A percentile compares a stretch with the other conserved stretches of the same genome.
Conservation (phyloP, 805 yeast species). For the Candida vartiovaarae region DNA sequence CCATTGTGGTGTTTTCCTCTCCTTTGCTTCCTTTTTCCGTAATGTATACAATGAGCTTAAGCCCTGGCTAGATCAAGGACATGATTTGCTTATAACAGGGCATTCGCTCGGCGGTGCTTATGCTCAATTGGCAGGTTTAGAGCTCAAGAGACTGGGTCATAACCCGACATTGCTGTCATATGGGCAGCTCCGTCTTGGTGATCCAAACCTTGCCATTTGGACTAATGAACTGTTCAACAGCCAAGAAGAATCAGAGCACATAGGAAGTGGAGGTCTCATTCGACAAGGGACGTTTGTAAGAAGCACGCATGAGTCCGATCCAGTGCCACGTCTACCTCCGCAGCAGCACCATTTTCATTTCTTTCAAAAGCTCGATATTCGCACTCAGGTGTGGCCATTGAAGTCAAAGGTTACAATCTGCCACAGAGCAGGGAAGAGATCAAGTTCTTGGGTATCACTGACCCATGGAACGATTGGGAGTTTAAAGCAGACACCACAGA, state of each 20-base stretch:
- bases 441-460: conserved; percentile 1
- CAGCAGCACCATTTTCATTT: conserved; percentile 4
- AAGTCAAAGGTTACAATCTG: conserved; percentile 27
- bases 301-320: conserved; percentile 48
- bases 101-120: conserved; percentile 77
- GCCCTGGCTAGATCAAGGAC: conserved; percentile 34
- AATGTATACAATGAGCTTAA: conserved; percentile 28
- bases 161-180: conserved; percentile 49
- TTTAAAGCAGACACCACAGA: background rate
- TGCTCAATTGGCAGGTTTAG: conserved; percentile 50
- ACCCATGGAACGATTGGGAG: background rate
- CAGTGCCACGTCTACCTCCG: conserved; percentile 57
- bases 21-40: conserved; percentile 35
- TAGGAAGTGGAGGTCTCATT: conserved; percentile 25
- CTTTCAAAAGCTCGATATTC: conserved; percentile 1
- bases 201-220: conserved; percentile 40
- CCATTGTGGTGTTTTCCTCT: conserved; percentile 57
- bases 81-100: conserved; percentile 50
- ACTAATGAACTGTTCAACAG: conserved; percentile 44
- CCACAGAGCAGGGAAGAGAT: conserved; percentile 26
- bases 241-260: conserved; percentile 19
- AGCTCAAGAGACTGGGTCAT: conserved; percentile 34
- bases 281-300: conserved; percentile 33
- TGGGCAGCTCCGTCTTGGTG: conserved; percentile 64
- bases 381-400: conserved; percentile 28